Conservation (phyloP, 805 yeast species). For the Teunomyces pallodes region DNA sequence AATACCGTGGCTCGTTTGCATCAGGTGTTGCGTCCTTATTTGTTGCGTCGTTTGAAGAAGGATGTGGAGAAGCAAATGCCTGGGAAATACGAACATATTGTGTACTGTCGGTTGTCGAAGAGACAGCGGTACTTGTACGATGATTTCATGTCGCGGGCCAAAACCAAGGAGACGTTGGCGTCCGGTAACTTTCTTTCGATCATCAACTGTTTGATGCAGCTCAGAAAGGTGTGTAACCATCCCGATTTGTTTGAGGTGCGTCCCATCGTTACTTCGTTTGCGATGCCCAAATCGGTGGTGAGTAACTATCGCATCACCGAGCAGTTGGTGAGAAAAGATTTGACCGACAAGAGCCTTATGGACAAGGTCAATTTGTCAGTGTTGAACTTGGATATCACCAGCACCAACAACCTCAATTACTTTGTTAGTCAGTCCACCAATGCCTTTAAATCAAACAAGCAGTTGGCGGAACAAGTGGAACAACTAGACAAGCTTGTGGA, state of each 20-base stretch:
- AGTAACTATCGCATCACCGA: slow-evolving; percentile 42
- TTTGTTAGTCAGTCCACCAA: slow-evolving; percentile 45
- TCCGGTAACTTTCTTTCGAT: slow-evolving; percentile 94
- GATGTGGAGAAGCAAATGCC: slow-evolving; percentile 99
- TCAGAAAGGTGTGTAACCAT: slow-evolving; percentile 95
- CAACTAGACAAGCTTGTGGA: slow-evolving; percentile 39
- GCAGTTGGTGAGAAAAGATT: slow-evolving; percentile 16
- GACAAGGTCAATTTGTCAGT: slow-evolving; percentile 47
- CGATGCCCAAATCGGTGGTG: slow-evolving; percentile 63
- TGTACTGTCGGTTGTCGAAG: slow-evolving; percentile 87
- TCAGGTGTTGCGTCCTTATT: slow-evolving; percentile 89
- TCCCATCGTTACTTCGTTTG: slow-evolving; percentile 88
- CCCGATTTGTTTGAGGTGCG: slow-evolving; percentile 96
- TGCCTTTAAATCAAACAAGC: slow-evolving; percentile 46
- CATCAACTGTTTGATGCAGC: slow-evolving; percentile 95
- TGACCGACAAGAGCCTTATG: slow-evolving; percentile 14
- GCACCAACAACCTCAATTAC: slow-evolving; percentile 43
- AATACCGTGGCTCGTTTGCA: slow-evolving; percentile 86
- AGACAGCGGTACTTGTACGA: slow-evolving; percentile 90
- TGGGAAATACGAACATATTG: slow-evolving; percentile 91
- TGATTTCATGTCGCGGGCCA: slow-evolving; percentile 96
- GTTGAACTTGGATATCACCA: slow-evolving; percentile 58
- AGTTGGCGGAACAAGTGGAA: slow-evolving; percentile 44
- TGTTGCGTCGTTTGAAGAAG: slow-evolving; percentile 85
- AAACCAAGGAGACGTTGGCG: slow-evolving; percentile 88